Evolutionary conservation across 2,329 filamentous ascomycete species (phyloP).

Genomic region (Clonostachys byssicola): DNA sequence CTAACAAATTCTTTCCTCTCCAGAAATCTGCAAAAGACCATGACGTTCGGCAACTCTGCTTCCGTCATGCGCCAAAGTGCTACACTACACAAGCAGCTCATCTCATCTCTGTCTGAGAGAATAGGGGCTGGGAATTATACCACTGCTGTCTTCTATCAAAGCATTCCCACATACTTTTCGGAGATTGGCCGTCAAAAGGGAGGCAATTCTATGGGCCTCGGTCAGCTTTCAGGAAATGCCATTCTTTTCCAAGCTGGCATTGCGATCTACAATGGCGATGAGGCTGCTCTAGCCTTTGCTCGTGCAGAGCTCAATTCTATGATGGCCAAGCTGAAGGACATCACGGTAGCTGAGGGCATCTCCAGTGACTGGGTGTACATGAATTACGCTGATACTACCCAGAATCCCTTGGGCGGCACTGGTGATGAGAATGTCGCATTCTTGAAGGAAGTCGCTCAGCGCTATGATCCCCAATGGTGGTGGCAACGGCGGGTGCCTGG

Average conservation of each 20-base stretch:
- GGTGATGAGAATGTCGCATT: conserved; percentile 23
- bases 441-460: conserved; percentile 14
- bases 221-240: not conserved
- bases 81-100: too few relatives aligned
- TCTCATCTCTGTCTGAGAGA: too few relatives aligned
- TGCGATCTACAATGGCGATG: not conserved
- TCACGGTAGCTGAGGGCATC: conserved; percentile 43
- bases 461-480: conserved; percentile 23
- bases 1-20: too few relatives aligned
- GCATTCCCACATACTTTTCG: conserved; percentile 1
- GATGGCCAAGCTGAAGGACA: not conserved
- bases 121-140: too few relatives aligned
- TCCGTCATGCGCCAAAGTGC: too few relatives aligned
- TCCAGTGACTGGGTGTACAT: conserved; percentile 36
- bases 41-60: too few relatives aligned
- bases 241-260: not conserved
- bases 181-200: conserved; percentile 1
- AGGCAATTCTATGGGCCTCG: conserved; percentile 8
- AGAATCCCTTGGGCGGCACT: conserved; percentile 27
- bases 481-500: conserved; percentile 19
- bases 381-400: conserved; percentile 32
- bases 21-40: too few relatives aligned
- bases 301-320: not conserved
- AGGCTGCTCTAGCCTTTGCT: not conserved
- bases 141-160: not conserved